Conservation (phyloP, 1,139 yeast species). For the Kodamaea derodonti region DNA sequence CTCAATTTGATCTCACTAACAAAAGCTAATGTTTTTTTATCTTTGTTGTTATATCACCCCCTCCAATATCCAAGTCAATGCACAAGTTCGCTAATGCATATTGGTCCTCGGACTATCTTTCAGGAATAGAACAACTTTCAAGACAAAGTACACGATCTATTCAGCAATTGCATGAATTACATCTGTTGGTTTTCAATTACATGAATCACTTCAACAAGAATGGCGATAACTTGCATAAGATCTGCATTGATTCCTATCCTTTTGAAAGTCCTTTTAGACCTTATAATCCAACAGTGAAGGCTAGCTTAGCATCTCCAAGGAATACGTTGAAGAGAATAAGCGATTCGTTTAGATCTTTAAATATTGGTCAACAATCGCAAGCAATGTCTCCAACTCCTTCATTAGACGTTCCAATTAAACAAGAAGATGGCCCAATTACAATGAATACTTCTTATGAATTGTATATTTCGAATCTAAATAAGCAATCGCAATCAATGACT, state of each 20-base stretch:
- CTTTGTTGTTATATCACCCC: not conserved
- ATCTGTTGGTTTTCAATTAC: constrained; percentile 36
- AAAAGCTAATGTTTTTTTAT: no score
- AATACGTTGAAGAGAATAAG: constrained; percentile 11
- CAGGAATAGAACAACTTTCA: constrained; percentile 32
- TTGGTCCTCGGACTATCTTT: constrained; percentile 43
- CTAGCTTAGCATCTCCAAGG: constrained; percentile 5
- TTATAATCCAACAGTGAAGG: constrained; percentile 5
- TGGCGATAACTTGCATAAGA: constrained; percentile 30
- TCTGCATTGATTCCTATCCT: constrained; percentile 23
- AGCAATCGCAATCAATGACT: constrained; percentile 24
- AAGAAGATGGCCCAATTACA: constrained; percentile 1
- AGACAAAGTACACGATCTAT: constrained; percentile 32
- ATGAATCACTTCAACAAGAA: constrained; percentile 37
- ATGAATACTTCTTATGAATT: constrained; percentile 11
- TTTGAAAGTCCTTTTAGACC: constrained; percentile 22
- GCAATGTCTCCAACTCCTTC: not conserved
- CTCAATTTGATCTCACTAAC: no score
- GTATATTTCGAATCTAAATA: constrained; percentile 13
- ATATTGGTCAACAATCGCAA: not conserved
- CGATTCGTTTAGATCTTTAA: constrained; percentile 11
- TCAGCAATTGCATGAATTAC: constrained; percentile 39
- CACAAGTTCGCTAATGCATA: constrained; percentile 28
- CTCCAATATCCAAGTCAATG: constrained; percentile 8
- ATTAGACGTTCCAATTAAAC: constrained; percentile 1